phyloP scores from a whole-genome alignment of 768 basidiomycete genomes.

The Leccinum obscurum region DNA sequence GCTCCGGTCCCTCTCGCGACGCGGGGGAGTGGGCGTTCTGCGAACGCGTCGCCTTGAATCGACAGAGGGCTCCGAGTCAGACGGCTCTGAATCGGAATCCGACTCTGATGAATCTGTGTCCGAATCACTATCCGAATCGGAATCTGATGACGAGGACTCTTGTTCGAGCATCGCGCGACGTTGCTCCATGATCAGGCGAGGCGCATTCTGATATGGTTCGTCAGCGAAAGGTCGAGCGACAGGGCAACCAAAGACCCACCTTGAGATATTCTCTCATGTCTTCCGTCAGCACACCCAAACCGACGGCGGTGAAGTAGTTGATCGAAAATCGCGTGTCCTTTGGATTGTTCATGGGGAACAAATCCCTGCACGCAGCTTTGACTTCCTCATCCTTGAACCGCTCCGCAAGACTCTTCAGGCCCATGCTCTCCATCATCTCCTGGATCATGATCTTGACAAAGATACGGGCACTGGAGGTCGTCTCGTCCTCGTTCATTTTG shows the following conservation, averaged over 20 bases:
- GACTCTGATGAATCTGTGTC: constrained; percentile 40
- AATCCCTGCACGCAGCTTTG: constrained; percentile 64
- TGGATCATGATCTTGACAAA: constrained; percentile 96
- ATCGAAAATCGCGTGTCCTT: constrained; percentile 96
- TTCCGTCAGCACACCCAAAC: constrained; percentile 87
- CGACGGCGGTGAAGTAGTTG: constrained; percentile 98
- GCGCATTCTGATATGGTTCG: constrained; percentile 69
- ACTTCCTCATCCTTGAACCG: constrained; percentile 89
- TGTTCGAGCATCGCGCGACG: constrained; percentile 85
- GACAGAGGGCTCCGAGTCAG: constrained; percentile 39
- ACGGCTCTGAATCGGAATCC: constrained; percentile 39
- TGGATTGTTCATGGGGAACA: constrained; percentile 97
- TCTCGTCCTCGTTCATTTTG: constrained; percentile 97
- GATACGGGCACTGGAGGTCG: constrained; percentile 93
- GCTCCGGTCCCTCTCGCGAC: no score
- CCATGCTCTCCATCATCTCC: constrained; percentile 95
- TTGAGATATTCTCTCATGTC: constrained; percentile 97
- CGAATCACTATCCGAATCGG: constrained; percentile 35
- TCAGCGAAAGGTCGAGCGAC: background rate
- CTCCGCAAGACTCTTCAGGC: constrained; percentile 81
- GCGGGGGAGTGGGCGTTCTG: constrained; percentile 32
- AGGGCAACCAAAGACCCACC: constrained; percentile 43
- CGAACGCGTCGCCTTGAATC: constrained; percentile 29
- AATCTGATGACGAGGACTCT: constrained; percentile 47
- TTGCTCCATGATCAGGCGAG: constrained; percentile 91